Base-by-base conservation (phyloP, 2,329 filamentous ascomycete genomes). In the Ascochyta viciae-villosae region DNA sequence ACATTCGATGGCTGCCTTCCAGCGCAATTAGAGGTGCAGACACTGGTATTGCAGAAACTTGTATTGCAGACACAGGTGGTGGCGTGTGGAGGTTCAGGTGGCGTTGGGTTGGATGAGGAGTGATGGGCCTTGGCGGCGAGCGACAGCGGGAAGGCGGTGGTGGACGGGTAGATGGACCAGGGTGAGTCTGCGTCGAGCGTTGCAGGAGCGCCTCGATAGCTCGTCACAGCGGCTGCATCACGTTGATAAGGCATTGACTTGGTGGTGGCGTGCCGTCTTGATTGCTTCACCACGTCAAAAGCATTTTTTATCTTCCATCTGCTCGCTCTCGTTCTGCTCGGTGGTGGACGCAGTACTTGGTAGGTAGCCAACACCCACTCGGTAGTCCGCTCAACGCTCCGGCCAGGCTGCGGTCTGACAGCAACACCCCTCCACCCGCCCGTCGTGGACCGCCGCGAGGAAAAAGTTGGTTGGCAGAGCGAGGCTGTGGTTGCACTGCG, bases 331-430 rank as follows among this genome's bases (percentile, higher is more conserved):
- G n/a, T 26, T 49, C 35, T 39, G 27, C 24, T 35, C 19, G 19
- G 19, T 19, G 19, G 2, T 19, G 19, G 19, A 19, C 19, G 19
- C 19, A 2, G 19, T 19, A 19, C 19, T 19, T 19, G 19, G 19
- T 19, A 19, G 19, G 35, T 4, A 7, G n/a, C 33, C 46, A 26
- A 10, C 22, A 10, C 23, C 7, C 38, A 31, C 46, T 55, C 52
- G 46, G 46, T 37, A 35, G 46, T 55, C 46, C 35, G 52, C 40
- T 22, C 53, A 29, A 33, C 60, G 64, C 66, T 52, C 31, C 54
- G 61, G 48, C 62, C 62, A 49, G 45, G 51, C 54, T 39, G 63
- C 59, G 65, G 57, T 54, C 64, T 52, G 49, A 27, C 54, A 47
- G 27, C 34, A 27, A 39, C 50, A 56, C 62, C 54, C 57, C 52